Base-by-base conservation (phyloP, 2,329 filamentous ascomycete species). In the Byssochlamys sp. region DNA sequence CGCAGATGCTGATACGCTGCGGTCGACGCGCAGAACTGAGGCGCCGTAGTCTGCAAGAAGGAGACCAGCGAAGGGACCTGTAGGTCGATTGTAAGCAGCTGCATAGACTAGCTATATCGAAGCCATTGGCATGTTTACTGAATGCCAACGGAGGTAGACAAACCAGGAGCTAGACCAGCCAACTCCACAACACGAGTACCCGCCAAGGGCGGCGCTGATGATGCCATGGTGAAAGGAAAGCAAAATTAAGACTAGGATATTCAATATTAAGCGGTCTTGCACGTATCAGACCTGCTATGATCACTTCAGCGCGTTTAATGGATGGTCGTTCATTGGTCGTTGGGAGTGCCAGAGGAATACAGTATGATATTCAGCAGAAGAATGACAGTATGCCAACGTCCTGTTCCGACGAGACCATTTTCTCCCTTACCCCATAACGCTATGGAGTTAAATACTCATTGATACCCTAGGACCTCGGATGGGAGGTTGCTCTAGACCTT, bases 1-100 rank as follows among this genome's bases (percentile, higher is more conserved):
- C 1, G 68, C 60, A 11, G 67, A 57, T 14, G 72, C 63, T 62
- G 69, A 71, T 74, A 68, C 25, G 65, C 78, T 74, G 67, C 79
- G 87, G 78, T 97, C 92, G 73, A 97, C 80, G 66, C 92, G 90
- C 14, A 97, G 81, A 66, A 96, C 89, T 4, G 84, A 84, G 56
- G 92, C 92, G 67, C 92, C 92, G 63, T 90, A 90, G 75, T 96
- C 91, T 65, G 91, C 87, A 60, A 96, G 86, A 54, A 96, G 83
- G 68, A 96, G 83, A 66, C 91, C 91, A 54, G 90, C 88, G 71
- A 94, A 96, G 50, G 91, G 91, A 27, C 88, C 91, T 91, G 62
- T 48, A 25, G 24, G 48, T 24, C 7, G 28, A 7, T 25, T n/a
- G 29, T 53, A 29, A 29, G 39, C 54, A 65, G 58, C 61, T 53